phyloP scores from a whole-genome alignment of 83 land plant genomes.

The Diphasiastrum complanatum region DNA sequence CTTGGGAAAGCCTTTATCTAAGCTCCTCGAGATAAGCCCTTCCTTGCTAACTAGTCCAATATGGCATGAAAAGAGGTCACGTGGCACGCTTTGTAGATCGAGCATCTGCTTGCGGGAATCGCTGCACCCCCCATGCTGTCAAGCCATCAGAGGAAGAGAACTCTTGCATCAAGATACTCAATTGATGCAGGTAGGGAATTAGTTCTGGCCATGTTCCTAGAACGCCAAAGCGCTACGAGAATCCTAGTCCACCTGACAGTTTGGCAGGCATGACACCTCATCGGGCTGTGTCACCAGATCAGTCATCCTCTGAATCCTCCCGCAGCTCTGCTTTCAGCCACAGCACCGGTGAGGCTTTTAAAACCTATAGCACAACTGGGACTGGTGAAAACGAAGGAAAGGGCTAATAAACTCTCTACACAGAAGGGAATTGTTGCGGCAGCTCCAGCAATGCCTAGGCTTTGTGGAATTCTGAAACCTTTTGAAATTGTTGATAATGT shows the following conservation, averaged over 20 bases:
- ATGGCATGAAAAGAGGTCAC: conserved; percentile 66
- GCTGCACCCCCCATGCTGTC: conserved; percentile 20
- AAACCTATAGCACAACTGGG: not conserved
- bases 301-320: too few relatives aligned
- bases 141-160: not conserved
- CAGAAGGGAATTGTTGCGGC: conserved; percentile 56
- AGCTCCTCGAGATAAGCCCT: conserved; percentile 40
- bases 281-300: too few relatives aligned
- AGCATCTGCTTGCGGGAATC: conserved; percentile 33
- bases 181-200: too few relatives aligned
- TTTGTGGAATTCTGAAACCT: conserved; percentile 52
- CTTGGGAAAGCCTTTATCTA: conserved; percentile 40
- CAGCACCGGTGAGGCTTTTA: not conserved
- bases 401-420: conserved; percentile 3
- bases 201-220: too few relatives aligned
- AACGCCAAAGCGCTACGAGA: not conserved
- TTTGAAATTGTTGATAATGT: conserved; percentile 37
- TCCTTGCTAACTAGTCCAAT: conserved; percentile 36
- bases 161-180: too few relatives aligned
- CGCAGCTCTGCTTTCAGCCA: not conserved
- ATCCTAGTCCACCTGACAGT: not conserved
- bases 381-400: not conserved
- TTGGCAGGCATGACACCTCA: not conserved
- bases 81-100: conserved; percentile 55
- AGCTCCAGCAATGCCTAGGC: conserved; percentile 34